phyloP scores from a whole-genome alignment of 2,329 filamentous ascomycete species.

The Monosporascus ibericus region DNA sequence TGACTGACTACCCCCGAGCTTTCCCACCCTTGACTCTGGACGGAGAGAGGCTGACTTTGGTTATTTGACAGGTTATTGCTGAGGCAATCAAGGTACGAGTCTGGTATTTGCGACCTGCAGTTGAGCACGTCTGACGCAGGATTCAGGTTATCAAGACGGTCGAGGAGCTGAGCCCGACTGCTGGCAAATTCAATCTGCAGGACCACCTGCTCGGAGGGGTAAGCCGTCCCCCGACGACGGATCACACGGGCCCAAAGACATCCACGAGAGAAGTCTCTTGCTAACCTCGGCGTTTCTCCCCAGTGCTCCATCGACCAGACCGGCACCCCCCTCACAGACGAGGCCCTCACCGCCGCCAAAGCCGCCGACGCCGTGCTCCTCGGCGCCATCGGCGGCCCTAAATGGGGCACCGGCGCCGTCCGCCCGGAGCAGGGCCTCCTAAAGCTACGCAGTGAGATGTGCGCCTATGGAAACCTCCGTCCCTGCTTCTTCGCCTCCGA shows the following conservation, averaged over 20 bases:
- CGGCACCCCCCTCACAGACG: conserved; percentile 73
- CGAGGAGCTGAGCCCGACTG: conserved; percentile 62
- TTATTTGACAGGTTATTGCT: conserved; percentile 55
- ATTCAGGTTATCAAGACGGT: conserved; percentile 65
- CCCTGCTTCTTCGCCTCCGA: conserved; percentile 95
- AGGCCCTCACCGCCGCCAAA: conserved; percentile 77
- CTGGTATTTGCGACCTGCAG: too few species aligned
- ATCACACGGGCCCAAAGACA: too few species aligned
- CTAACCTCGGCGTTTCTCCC: background rate
- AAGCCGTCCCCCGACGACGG: conserved; percentile 3
- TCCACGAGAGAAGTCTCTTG: background rate
- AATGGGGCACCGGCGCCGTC: conserved; percentile 88
- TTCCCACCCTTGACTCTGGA: too few species aligned
- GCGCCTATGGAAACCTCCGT: conserved; percentile 88
- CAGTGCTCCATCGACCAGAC: conserved; percentile 84
- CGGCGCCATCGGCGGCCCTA: conserved; percentile 88
- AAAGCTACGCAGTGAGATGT: conserved; percentile 84
- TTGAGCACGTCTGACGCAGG: background rate
- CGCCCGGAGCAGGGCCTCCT: conserved; percentile 92
- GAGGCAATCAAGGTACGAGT: conserved; percentile 75
- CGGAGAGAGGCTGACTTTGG: background rate
- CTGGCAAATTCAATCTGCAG: conserved; percentile 79
- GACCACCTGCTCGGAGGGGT: conserved; percentile 84
- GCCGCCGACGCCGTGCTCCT: conserved; percentile 83
- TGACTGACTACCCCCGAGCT: conserved; percentile 30